phyloP scores from a whole-genome alignment of 768 basidiomycete genomes.

The Naganishia onofrii region DNA sequence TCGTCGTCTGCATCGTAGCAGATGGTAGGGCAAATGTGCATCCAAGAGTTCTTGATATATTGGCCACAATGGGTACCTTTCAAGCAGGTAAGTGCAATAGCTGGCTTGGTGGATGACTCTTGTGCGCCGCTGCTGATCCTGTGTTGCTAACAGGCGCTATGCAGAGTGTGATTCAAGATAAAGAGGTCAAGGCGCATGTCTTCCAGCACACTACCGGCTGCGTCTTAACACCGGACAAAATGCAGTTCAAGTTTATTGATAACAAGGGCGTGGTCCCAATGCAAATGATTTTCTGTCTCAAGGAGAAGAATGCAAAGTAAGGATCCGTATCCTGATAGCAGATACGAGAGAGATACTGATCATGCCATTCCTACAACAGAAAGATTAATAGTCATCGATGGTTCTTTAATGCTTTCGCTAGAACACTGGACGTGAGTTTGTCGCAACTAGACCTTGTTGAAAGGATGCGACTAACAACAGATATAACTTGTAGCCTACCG shows the following conservation, averaged over 20 bases:
- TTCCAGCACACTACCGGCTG: slow-evolving; percentile 64
- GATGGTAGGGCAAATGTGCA: slow-evolving; percentile 85
- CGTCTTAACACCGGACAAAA: slow-evolving; percentile 46
- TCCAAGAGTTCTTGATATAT: slow-evolving; percentile 54
- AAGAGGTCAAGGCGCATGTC: slow-evolving; percentile 76
- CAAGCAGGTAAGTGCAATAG: slow-evolving; percentile 44
- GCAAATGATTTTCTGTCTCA: slow-evolving; percentile 69
- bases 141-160: slow-evolving; percentile 51
- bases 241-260: slow-evolving; percentile 50
- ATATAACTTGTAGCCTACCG: slow-evolving; percentile 65
- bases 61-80: slow-evolving; percentile 51
- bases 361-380: slow-evolving; percentile 65
- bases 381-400: slow-evolving; percentile 86
- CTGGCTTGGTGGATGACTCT: not conserved
- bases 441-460: slow-evolving; percentile 50
- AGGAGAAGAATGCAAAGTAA: slow-evolving; percentile 59
- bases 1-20: slow-evolving; percentile 86
- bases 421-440: slow-evolving; percentile 58
- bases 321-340: slow-evolving; percentile 58
- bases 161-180: slow-evolving; percentile 67
- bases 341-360: slow-evolving; percentile 90
- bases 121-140: too few relatives aligned
- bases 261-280: slow-evolving; percentile 84
- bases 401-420: slow-evolving; percentile 69
- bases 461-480: slow-evolving; percentile 48